phyloP scores from a whole-genome alignment of 192 early-diverging fungal genomes.

The Linnemannia zychae region DNA sequence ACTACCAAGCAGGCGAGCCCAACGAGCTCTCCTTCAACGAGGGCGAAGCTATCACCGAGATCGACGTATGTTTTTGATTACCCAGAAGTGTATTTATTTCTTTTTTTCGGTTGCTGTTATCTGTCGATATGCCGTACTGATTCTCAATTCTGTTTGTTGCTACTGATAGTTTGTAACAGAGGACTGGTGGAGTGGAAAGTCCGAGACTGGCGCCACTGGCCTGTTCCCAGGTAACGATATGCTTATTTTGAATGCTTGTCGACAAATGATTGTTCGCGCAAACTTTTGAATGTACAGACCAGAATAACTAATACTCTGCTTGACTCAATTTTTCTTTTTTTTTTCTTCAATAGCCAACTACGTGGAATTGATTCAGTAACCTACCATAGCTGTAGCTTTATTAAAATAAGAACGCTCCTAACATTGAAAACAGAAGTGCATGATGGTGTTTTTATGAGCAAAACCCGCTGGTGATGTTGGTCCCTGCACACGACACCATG shows the following conservation, averaged over 20 bases:
- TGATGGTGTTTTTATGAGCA: too few species aligned
- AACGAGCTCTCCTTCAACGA: conserved; percentile 89
- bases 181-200: conserved; percentile 94
- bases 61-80: conserved; percentile 61
- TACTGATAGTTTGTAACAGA: conserved; percentile 72
- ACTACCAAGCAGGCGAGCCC: conserved; percentile 88
- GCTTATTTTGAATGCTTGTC: background rate
- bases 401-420: too few species aligned
- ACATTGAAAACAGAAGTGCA: too few species aligned
- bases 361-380: conserved; percentile 42
- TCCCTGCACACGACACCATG: too few species aligned
- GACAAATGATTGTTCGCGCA: background rate
- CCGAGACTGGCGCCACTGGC: conserved; percentile 65
- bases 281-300: background rate
- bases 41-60: conserved; percentile 80
- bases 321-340: conserved; percentile 1
- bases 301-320: background rate
- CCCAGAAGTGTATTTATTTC: background rate
- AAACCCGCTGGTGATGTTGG: too few species aligned
- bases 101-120: background rate
- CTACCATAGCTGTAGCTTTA: too few species aligned
- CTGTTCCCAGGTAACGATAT: conserved; percentile 79
- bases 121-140: background rate
- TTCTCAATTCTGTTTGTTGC: background rate
- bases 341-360: conserved; percentile 60